Base-by-base conservation (phyloP, 352 stramenopile species). In the Phytopythium aichiense region DNA sequence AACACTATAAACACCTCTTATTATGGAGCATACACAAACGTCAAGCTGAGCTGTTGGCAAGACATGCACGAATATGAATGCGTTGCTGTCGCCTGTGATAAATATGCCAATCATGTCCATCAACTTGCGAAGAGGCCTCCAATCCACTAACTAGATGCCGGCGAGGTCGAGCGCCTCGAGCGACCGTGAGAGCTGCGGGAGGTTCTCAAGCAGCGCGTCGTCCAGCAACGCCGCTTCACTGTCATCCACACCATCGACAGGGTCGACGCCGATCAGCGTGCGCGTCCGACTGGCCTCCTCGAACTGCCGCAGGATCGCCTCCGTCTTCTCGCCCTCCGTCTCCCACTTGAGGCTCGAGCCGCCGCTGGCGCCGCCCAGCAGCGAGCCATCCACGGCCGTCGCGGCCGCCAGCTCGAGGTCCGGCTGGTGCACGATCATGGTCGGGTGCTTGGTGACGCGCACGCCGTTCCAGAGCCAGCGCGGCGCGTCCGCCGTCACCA, bases 391-490 rank as follows among this genome's bases (percentile, higher is more conserved):
- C 38, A 72, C 67, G 18, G 64, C 69, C 11, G 56, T 77, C 25
- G 67, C 57, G 4, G 66, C 61, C 13, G 72, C 51, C 8, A 80
- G 59, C 59, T 91, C 82, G 45, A 88, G 73, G 52, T 91, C 81
- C 2, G 81, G 81, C 56, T 93, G 84, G 61, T 88, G 80, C 52
- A 95, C 86, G 66, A 92, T 91, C 81, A 95, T 92, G 11, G 86
- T 93, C 58, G 86, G 86, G 68, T 95, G 86, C 60, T 95, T 95
- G 7, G 81, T 71, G 51, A 95, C 84, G 20, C 87, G 77, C 20
- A 92, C 54, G 51, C 84, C 87, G 60, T 94, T 92, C 87, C 87
- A 95, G 7, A 95, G 76, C 87, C 87, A 95, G 37, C 79, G 74
- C 18, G 87, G 87, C 8, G 84, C 84, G 49, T 93, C 75, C 0